Conservation (phyloP, 495 filamentous ascomycete species). For the Usnea hakonensis region DNA sequence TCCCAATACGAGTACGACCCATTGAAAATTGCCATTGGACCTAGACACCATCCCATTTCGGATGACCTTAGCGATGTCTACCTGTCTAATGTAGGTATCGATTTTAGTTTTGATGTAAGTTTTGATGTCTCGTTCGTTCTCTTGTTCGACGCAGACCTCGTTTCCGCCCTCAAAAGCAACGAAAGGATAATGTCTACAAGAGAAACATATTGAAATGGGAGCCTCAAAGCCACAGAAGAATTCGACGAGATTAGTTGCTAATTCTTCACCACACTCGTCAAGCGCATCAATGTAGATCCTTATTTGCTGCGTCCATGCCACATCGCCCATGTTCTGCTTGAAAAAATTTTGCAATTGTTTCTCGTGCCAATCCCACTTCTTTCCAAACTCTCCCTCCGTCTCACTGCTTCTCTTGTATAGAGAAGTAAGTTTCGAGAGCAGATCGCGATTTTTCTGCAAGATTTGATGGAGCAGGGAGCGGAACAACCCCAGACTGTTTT, state of each 20-base stretch:
- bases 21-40: neutral
- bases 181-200: conserved; percentile 2
- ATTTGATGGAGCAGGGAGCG: conserved; percentile 7
- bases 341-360: neutral
- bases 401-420: neutral
- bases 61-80: neutral
- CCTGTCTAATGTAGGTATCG: neutral
- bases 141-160: neutral
- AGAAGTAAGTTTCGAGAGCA: neutral
- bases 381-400: neutral
- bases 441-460: neutral
- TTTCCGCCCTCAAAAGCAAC: neutral
- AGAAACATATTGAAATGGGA: neutral
- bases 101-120: neutral
- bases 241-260: neutral
- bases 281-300: conserved; percentile 7
- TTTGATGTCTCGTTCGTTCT: neutral
- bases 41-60: neutral
- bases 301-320: neutral
- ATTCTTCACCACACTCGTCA: conserved; percentile 1
- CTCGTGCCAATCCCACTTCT: conserved; percentile 2
- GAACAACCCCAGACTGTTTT: neutral
- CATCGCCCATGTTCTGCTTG: neutral
- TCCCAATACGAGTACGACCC: neutral
- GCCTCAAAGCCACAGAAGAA: neutral